Conservation (phyloP, 2,329 filamentous ascomycete species). For the Epichloe sylvatica region DNA sequence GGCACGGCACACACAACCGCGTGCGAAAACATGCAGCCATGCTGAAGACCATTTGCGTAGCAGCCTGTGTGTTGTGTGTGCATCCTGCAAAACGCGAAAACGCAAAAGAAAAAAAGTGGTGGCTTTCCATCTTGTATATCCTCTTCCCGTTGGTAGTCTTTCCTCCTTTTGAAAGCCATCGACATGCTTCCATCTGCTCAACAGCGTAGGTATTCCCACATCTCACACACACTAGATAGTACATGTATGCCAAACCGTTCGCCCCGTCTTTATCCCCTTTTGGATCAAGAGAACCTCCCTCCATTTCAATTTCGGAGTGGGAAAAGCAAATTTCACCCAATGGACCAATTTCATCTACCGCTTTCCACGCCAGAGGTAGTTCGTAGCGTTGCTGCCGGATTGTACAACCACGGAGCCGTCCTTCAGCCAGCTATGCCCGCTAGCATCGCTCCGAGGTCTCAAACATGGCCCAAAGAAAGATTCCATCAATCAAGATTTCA, state of each 20-base stretch:
- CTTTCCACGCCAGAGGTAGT: not conserved
- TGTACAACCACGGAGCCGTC: not conserved
- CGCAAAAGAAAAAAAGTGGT: not conserved
- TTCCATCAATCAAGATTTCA: not conserved
- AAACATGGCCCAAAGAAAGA: not conserved
- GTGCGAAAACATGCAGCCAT: not conserved
- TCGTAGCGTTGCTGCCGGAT: not conserved
- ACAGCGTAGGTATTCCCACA: slow-evolving; percentile 1
- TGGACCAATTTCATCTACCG: not conserved
- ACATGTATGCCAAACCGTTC: slow-evolving; percentile 3
- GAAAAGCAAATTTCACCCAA: not conserved
- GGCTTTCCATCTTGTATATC: not conserved
- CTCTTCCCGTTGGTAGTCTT: not conserved
- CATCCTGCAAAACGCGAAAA: not conserved
- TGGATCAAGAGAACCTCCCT: not conserved
- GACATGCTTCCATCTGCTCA: not conserved
- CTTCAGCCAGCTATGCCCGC: not conserved
- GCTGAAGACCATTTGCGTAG: not conserved
- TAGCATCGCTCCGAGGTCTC: not conserved
- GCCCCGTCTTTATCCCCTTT: not conserved
- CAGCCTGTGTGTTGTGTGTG: not conserved
- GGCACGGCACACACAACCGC: not conserved
- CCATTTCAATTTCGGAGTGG: not conserved
- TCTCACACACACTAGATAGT: slow-evolving; percentile 2
- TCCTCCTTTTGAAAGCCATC: not conserved